Base-by-base conservation (phyloP, 169 alveolate genomes). In the Plasmodium malariae region DNA sequence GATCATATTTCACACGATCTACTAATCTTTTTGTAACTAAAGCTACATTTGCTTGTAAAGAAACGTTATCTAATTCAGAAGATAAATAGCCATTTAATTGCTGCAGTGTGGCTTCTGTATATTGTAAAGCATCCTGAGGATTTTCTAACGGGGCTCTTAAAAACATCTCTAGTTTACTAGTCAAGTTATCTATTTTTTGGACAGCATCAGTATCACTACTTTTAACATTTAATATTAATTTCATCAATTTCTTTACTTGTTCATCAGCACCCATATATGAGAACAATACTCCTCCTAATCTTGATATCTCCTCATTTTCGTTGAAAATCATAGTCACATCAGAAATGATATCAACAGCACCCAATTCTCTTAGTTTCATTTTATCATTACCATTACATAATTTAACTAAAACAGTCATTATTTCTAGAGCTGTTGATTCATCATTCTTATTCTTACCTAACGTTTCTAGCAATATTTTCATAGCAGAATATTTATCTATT, bases 211-310 rank as follows among this genome's bases (percentile, higher is more conserved):
- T 95, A 65, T 93, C 94, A 55, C 71, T 86, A 59, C 90, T 93
- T 48, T 93, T 97, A 6, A 95, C 88, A 21, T 93, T 94, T 36
- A 96, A 95, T 51, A 96, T 96, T 49, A 88, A 80, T 21, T 94
- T 93, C 98, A 96, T 96, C 54, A 96, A 71, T 51, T 94, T 94
- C 92, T 96, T 96, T 68, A 96, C 96, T 76, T 96, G 97, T 49
- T 95, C 97, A 83, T 96, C 98, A 28, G 98, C 98, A 19, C 98
- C 98, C 93, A 96, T 92, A 74, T 94, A 94, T 11, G 96, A 95
- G 65, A 96, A 92, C 59, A 96, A 91, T 59, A 94, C 94, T n/a
- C 98, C 98, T 21, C 98, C 97, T 55, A 93, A 89, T 19, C 80
- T 68, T 0, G 96, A 93, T 24, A 96, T 92, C 26, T 73, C 93